phyloP scores from a whole-genome alignment of 192 early-diverging fungal species.

The Coemansia sp. region DNA sequence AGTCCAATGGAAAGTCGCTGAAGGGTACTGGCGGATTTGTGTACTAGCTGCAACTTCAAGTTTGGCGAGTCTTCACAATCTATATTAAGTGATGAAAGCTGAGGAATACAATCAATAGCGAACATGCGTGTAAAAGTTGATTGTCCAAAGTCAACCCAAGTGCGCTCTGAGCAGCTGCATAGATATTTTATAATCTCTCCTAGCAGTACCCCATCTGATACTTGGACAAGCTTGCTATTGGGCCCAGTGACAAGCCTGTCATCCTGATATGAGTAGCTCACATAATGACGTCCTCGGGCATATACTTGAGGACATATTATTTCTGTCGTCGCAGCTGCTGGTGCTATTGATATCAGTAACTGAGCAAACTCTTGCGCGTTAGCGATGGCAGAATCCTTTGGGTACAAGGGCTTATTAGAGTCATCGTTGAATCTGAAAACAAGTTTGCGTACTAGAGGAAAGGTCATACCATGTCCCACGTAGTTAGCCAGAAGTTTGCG shows the following conservation, averaged over 20 bases:
- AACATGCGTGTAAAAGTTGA: not conserved
- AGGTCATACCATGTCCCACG: not conserved
- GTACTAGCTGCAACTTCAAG: not conserved
- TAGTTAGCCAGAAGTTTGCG: not conserved
- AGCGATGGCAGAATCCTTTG: not conserved
- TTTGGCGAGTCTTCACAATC: not conserved
- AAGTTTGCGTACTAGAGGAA: not conserved
- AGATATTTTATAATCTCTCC: not conserved
- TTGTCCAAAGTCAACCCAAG: not conserved
- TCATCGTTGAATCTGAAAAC: not conserved
- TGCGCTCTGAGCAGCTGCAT: not conserved
- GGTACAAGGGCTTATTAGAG: not conserved
- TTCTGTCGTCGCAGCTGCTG: not conserved
- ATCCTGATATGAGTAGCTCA: too few relatives aligned
- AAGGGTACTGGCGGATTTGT: not conserved
- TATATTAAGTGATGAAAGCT: not conserved
- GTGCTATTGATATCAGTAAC: not conserved
- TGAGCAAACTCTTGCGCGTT: not conserved
- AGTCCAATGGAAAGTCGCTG: not conserved
- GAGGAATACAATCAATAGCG: not conserved
- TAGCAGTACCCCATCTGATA: not conserved
- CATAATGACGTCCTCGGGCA: not conserved
- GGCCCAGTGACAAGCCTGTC: not conserved
- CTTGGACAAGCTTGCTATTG: not conserved
- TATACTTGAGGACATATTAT: not conserved